Conservation (phyloP, 163 green algal species). For the Trebouxia gelatinosa region DNA sequence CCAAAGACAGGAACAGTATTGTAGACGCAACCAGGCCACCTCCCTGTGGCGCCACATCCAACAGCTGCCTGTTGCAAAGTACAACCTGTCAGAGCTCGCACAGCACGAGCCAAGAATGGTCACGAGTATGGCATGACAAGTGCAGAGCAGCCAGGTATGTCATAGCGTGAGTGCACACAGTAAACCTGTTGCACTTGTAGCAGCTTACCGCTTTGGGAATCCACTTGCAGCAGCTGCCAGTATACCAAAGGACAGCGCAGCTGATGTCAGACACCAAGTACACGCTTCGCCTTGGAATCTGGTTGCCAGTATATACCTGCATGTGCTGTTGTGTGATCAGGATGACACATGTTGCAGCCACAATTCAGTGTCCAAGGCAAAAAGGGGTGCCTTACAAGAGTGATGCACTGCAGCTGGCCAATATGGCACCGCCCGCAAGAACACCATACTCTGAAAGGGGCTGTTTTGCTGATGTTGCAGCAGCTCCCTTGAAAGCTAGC, state of each 20-base stretch:
- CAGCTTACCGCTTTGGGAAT: constrained; percentile 20
- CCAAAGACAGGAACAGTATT: constrained; percentile 27
- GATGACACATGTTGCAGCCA: neutral
- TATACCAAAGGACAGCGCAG: constrained; percentile 63
- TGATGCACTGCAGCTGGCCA: constrained; percentile 55
- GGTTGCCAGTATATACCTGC: constrained; percentile 67
- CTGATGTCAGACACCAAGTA: constrained; percentile 80
- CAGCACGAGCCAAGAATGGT: no score
- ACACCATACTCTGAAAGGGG: constrained; percentile 30
- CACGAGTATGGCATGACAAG: no score
- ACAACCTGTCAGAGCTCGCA: no score
- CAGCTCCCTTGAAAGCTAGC: constrained; percentile 32
- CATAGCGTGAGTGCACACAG: no score
- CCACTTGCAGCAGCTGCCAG: constrained; percentile 30
- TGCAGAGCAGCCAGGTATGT: no score
- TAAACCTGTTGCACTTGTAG: no score
- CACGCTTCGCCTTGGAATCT: constrained; percentile 69
- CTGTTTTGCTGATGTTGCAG: neutral
- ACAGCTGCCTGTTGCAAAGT: constrained; percentile 40
- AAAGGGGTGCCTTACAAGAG: constrained; percentile 49
- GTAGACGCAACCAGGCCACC: constrained; percentile 19
- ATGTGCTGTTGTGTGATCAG: neutral
- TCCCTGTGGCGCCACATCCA: constrained; percentile 43
- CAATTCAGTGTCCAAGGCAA: neutral
- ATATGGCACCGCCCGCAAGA: constrained; percentile 43